Evolutionary conservation across 2,329 filamentous ascomycete species (phyloP), one percentile per base, ranked within the genome.

Genomic region (Paecilomyces sp.): DNA sequence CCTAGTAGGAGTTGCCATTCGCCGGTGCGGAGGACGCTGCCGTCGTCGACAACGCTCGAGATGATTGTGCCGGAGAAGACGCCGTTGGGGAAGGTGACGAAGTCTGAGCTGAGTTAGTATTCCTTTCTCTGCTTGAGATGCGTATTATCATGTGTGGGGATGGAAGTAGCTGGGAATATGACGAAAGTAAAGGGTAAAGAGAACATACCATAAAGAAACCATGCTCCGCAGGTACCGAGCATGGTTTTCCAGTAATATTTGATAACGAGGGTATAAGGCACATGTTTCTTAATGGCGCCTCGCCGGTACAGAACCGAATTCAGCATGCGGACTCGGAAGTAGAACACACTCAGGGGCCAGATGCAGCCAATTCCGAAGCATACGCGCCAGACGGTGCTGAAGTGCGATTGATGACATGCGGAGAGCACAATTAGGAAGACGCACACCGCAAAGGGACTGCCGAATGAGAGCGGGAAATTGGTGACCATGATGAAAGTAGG

Each of bases 201-300:
- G 18, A 12, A 57, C 28, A 30, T 63, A 68, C 69, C 66, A 74
- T 81, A 81, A 12, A 84, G 75, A 67, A 84, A 84, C 80, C 81
- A 85, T 56, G 83, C 82, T 9, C 80, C 77, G 58, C 77, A 81
- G 9, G 82, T 83, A 9, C 83, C 81, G 33, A 81, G 71, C 11
- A 85, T 69, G 1, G 77, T 71, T 64, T 77, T 80, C 82, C 83
- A 85, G 50, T 85, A 85, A 66, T 79, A 84, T 22, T 74, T 74
- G 9, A 82, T 41, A 5, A 83, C 75, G 0, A 85, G 73, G 1
- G 67, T 64, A 62, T 85, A 82, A 0, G 83, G 80, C 0, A 85
- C 78, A 7, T 70, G 69, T 22, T 67, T 71, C 65, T 84, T 82
- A 69, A 84, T 85, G 0, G 82, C 82, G 3, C 81, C 79, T 1